Percentiles rank a stretch among this genome's conserved stretches.
phyloP scores from a whole-genome alignment of 768 basidiomycete genomes.

The Naganishia friedmannii region DNA sequence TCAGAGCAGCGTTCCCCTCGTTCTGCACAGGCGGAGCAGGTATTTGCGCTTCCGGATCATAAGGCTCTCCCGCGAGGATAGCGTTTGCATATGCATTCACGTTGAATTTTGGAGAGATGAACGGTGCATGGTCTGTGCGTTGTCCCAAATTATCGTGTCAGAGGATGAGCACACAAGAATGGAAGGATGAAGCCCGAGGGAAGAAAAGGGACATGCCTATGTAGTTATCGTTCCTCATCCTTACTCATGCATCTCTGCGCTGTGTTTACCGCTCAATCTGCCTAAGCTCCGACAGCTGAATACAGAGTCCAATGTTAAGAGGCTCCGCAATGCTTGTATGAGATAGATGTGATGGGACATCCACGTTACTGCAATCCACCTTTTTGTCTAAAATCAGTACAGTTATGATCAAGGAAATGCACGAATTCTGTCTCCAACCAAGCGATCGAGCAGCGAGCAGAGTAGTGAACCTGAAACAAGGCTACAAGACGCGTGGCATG shows the following conservation, averaged over 20 bases:
- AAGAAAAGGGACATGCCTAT: constrained; percentile 16
- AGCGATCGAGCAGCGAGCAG: not conserved
- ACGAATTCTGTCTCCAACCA: not conserved
- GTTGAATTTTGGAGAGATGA: constrained; percentile 72
- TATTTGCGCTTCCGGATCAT: constrained; percentile 56
- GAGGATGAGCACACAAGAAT: not conserved
- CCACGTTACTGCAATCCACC: no score
- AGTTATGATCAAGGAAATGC: no score
- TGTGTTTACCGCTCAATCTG: not conserved
- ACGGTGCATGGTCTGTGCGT: constrained; percentile 65
- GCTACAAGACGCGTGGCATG: not conserved
- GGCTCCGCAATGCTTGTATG: not conserved
- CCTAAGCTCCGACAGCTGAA: not conserved
- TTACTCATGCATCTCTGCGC: not conserved
- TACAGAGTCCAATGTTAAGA: not conserved
- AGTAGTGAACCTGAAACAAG: constrained; percentile 1
- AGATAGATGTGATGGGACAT: no score
- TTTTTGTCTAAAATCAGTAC: no score
- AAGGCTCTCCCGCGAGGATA: constrained; percentile 76
- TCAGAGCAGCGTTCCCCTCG: not conserved
- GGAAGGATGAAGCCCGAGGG: not conserved
- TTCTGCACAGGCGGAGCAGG: constrained; percentile 40
- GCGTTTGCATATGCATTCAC: constrained; percentile 87
- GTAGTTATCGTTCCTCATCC: constrained; percentile 24
- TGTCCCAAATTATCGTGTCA: no score